These are phyloP conservation scores for Penicillium sp. DNA, from an alignment of 2,329 filamentous ascomycete species.

Conservation along the genomic window DNA sequence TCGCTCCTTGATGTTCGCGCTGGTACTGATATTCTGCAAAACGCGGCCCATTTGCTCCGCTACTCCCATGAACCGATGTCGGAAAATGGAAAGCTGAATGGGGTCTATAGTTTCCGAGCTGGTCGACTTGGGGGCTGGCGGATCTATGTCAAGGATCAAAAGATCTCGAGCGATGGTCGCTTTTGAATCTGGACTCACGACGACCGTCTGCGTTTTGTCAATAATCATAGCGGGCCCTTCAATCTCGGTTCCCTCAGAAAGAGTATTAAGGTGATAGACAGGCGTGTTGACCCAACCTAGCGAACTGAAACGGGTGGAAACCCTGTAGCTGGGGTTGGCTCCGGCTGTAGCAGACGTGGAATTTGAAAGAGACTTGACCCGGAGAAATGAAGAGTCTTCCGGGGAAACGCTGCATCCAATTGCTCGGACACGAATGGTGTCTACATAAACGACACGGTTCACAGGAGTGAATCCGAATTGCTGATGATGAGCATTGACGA, in stretches of 20 bases:
- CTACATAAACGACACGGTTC: conserved; percentile 32
- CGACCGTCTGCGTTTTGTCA: conserved; percentile 39
- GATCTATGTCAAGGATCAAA: conserved; percentile 28
- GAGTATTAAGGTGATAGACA: background rate
- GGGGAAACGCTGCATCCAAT: too few species aligned
- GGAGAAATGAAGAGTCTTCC: too few species aligned
- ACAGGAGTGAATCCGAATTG: conserved; percentile 36
- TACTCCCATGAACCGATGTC: conserved; percentile 73
- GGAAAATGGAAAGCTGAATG: conserved; percentile 68
- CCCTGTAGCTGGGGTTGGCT: too few species aligned
- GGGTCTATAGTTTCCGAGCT: conserved; percentile 56
- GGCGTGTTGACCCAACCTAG: conserved; percentile 5
- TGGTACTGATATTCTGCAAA: conserved; percentile 58
- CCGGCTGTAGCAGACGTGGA: too few species aligned
- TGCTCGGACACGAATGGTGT: conserved; percentile 29
- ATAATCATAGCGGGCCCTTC: conserved; percentile 22
- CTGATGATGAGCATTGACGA: conserved; percentile 34
- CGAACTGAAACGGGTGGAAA: background rate
- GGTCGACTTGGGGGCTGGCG: conserved; percentile 1
- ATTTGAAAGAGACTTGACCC: too few species aligned
- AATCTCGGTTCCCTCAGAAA: background rate
- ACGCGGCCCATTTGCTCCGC: conserved; percentile 74
- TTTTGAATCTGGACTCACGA: conserved; percentile 30
- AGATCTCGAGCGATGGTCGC: conserved; percentile 32
- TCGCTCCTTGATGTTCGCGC: conserved; percentile 74